Percentiles rank a stretch among this genome's conserved stretches.
These are phyloP conservation scores for Gastroboletus turbinatus DNA, from an alignment of 1,284 basidiomycete genomes.

Conservation along the genomic window DNA sequence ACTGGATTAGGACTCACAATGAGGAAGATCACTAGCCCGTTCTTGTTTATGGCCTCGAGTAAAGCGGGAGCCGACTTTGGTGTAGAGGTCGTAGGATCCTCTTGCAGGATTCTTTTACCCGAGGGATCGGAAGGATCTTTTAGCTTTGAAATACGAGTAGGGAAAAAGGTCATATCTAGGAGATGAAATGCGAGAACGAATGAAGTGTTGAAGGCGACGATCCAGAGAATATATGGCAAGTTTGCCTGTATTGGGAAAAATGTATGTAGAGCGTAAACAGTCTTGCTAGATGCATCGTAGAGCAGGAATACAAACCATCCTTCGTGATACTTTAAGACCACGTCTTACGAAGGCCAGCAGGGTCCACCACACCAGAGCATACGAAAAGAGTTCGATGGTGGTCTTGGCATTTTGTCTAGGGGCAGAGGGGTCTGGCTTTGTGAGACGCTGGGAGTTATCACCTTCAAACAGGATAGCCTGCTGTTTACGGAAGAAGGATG, in stretches of 20 bases:
- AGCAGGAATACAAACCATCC: slow-evolving; percentile 57
- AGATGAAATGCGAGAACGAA: slow-evolving; percentile 83
- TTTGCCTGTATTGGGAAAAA: slow-evolving; percentile 62
- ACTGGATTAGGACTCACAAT: slow-evolving; percentile 67
- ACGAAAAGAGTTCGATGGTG: slow-evolving; percentile 74
- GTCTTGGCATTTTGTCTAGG: slow-evolving; percentile 67
- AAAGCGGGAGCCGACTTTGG: slow-evolving; percentile 51
- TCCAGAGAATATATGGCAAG: slow-evolving; percentile 87
- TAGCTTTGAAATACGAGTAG: slow-evolving; percentile 37
- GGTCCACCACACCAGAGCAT: slow-evolving; percentile 79
- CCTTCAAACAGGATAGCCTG: slow-evolving; percentile 25
- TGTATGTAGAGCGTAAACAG: background rate
- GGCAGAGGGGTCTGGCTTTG: slow-evolving; percentile 21
- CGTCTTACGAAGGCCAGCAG: slow-evolving; percentile 46
- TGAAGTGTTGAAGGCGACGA: slow-evolving; percentile 84
- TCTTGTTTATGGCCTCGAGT: slow-evolving; percentile 80
- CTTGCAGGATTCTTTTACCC: slow-evolving; percentile 32
- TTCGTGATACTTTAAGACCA: slow-evolving; percentile 62
- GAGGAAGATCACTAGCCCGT: slow-evolving; percentile 81
- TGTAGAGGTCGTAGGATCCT: slow-evolving; percentile 23
- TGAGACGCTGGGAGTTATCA: slow-evolving; percentile 5
- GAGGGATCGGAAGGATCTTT: slow-evolving; percentile 32
- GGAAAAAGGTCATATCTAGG: slow-evolving; percentile 72
- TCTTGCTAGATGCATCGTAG: background rate
- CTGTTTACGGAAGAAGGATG: slow-evolving; percentile 64